Percentiles rank a stretch among this genome's conserved stretches.
phyloP scores from a whole-genome alignment of 192 early-diverging fungal species.

The Coemansia sp. region DNA sequence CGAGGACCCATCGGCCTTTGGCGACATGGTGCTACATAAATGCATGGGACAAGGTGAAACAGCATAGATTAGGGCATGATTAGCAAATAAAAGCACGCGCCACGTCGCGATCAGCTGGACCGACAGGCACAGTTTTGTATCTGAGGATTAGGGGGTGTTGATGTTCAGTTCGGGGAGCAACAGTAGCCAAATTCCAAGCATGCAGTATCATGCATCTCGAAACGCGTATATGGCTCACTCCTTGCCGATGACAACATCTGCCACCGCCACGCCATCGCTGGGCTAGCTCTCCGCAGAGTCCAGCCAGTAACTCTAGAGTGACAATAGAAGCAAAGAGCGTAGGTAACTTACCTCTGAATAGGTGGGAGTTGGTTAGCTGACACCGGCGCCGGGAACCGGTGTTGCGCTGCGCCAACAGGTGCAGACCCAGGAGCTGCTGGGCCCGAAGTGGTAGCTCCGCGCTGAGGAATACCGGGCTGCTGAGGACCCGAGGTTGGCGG shows the following conservation, averaged over 20 bases:
- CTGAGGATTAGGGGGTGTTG: conserved; percentile 7
- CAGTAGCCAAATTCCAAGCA: conserved; percentile 6
- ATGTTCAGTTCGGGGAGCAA: conserved; percentile 1
- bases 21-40: conserved; percentile 48
- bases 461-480: conserved; percentile 13
- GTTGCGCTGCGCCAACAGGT: conserved; percentile 21
- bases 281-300: background rate
- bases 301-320: background rate
- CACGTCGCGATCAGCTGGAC: conserved; percentile 7
- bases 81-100: conserved; percentile 3
- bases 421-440: conserved; percentile 9
- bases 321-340: background rate
- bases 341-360: conserved; percentile 50
- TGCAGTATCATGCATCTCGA: conserved; percentile 5
- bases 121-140: background rate
- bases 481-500: conserved; percentile 9
- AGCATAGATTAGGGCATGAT: background rate
- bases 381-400: conserved; percentile 24
- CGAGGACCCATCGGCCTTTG: conserved; percentile 42
- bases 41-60: background rate
- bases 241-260: background rate
- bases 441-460: background rate
- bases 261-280: background rate
- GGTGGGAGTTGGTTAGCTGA: conserved; percentile 46
- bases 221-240: conserved; percentile 1